phyloP scores from a whole-genome alignment of 106 monocot genomes.

The Agapanthus africanus region DNA sequence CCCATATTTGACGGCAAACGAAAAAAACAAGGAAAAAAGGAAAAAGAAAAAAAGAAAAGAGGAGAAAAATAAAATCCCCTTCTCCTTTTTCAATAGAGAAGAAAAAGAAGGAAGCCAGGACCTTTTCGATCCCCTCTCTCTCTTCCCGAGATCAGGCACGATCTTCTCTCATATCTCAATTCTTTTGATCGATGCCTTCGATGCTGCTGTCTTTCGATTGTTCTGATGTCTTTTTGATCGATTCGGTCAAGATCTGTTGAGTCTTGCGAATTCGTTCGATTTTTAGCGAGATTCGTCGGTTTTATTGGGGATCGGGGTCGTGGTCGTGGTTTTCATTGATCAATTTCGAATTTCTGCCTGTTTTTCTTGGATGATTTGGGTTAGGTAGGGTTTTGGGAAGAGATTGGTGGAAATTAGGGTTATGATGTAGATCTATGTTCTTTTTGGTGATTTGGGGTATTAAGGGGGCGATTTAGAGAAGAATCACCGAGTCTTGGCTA shows the following conservation, averaged over 20 bases:
- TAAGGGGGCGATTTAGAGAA: no score
- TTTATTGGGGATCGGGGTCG: background rate
- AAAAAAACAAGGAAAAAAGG: background rate
- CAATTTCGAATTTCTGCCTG: background rate
- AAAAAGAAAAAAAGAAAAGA: background rate
- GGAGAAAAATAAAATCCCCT: background rate
- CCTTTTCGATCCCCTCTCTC: constrained; percentile 1
- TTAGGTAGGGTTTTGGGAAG: constrained; percentile 9
- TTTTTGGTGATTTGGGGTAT: background rate
- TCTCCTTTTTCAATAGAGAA: background rate
- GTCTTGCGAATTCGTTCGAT: no score
- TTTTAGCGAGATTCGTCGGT: background rate
- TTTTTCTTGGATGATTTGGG: background rate
- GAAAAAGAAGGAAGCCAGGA: constrained; percentile 1
- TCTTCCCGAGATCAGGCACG: constrained; percentile 1
- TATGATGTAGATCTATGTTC: background rate
- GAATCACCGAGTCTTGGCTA: no score
- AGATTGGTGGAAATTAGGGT: background rate
- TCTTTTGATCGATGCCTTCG: background rate
- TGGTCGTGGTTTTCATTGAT: background rate
- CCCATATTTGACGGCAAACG: background rate
- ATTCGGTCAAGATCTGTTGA: constrained; percentile 3
- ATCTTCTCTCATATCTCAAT: background rate
- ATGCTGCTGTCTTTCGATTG: background rate
- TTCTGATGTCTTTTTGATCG: background rate